A percentile compares a stretch with the other conserved stretches of the same genome.
phyloP scores from a whole-genome alignment of 768 basidiomycete genomes.

The Mycena galericulata region DNA sequence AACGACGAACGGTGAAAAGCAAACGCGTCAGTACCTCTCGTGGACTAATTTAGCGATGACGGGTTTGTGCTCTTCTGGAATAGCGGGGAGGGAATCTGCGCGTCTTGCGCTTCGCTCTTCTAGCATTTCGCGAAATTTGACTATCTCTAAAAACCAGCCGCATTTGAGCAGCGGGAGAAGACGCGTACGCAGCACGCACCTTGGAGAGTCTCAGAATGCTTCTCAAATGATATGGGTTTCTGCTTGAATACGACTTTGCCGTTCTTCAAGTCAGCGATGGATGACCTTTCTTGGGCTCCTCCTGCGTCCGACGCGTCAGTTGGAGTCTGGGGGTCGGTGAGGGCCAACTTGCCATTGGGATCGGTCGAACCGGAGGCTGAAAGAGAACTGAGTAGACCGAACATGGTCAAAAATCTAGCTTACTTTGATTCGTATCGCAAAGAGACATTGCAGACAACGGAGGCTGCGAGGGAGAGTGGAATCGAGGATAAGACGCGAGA shows the following conservation, averaged over 20 bases:
- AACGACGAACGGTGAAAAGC: not conserved
- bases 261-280: slow-evolving; percentile 76
- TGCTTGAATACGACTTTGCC: slow-evolving; percentile 83
- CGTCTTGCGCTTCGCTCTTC: slow-evolving; percentile 62
- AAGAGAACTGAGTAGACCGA: not conserved
- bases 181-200: slow-evolving; percentile 54
- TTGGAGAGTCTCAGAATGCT: slow-evolving; percentile 85
- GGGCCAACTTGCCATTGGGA: slow-evolving; percentile 43
- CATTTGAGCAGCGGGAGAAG: not conserved
- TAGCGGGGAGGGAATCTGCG: slow-evolving; percentile 61
- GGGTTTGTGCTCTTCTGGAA: slow-evolving; percentile 79
- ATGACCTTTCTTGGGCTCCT: slow-evolving; percentile 55
- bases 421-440: slow-evolving; percentile 22
- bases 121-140: slow-evolving; percentile 81
- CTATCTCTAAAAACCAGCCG: slow-evolving; percentile 64
- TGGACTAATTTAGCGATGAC: slow-evolving; percentile 86
- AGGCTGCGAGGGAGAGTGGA: not conserved
- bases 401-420: not conserved
- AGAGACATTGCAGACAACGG: slow-evolving; percentile 8
- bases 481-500: not conserved
- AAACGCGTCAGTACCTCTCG: slow-evolving; percentile 71
- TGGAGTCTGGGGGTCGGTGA: slow-evolving; percentile 7
- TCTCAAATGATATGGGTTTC: slow-evolving; percentile 79
- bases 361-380: slow-evolving; percentile 22
- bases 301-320: slow-evolving; percentile 44